Base-by-base conservation (phyloP, 306 rosid genomes). In the Erythrophleum fordii region DNA sequence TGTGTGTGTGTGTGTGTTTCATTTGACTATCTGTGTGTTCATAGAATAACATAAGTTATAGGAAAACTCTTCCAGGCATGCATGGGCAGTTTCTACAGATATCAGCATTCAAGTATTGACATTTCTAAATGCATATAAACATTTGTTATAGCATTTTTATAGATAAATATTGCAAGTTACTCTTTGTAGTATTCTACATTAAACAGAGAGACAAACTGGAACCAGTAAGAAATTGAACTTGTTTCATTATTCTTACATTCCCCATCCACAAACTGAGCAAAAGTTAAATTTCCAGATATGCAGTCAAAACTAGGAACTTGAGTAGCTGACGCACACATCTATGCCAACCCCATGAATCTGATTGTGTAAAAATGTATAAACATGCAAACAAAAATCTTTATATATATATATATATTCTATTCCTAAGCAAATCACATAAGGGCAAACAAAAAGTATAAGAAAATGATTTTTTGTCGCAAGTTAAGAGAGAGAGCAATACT, bases 171-270 rank as follows among this genome's bases (percentile, higher is more conserved):
- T 12, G 14, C 26, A 28, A 28, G 66, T 0, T 12, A 60, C 35
- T 1, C n/a, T 68, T 42, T 11, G 23, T 23, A 41, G 26, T 11
- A 39, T 67, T 39, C 2, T 67, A 39, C 52, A 67, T 64, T 35
- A 64, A 64, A 35, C 46, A 65, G 71, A 65, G 71, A 35, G 71
- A 65, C 10, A 66, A 37, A 18, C 48, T 34, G 26, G 72, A 66
- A 39, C 14, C 28, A 35, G 14, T 16, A 20, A 10, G 8, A 66
- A 39, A 18, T 4, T 37, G 18, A n/a, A 66, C 25, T 20, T 5
- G 5, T 34, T 35, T 34, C 14, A 64, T 64, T 11, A 20, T 39
- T 66, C 12, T 66, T 18, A 4, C 26, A 61, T 68, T 42, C 9
- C 35, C 34, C 53, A 39, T 37, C 10, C 1, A 39, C 42, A 25